Evolutionary conservation across 192 early-diverging fungal species (phyloP), one percentile per base, ranked within the genome.

Genomic region (Umbelopsis sp.): DNA sequence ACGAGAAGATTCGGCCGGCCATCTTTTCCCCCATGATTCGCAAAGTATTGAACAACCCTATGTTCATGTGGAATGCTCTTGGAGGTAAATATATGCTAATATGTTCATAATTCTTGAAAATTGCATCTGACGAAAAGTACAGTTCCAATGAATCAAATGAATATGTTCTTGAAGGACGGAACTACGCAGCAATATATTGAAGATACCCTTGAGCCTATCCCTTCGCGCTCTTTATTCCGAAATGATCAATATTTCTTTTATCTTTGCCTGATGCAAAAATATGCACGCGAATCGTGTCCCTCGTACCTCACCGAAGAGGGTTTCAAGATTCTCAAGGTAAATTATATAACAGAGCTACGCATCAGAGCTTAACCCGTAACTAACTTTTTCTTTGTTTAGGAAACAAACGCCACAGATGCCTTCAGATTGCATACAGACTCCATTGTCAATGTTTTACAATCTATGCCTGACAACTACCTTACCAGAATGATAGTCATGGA

Each of bases 211-310:
- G 94, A 95, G 67, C 91, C 92, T 18, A 87, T 94, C 46, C 78
- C 90, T 68, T 68, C 72, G 1, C 76, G 80, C 23, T 87, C 91
- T 0, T 79, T 82, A 37, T 87, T 94, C 71, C 80, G 80, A 35
- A 70, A 82, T 50, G 89, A 92, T 70, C 93, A 95, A 83, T 94
- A 94, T 82, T 95, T 95, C 78, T 95, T 92, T 80, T 90, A 91
- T 81, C 74, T 93, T 67, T 82, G 87, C 13, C 74, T 95, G 49
- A 88, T 87, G 78, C 87, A 86, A 68, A 83, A 86, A 51, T 94
- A 94, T 88, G 82, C 85, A 47, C 84, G 64, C 2, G 72, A 72
- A 23, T 91, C 88, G 69, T 88, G 86, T 67, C 94, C 94, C 0
- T 87, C 90, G 41, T 94, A 95, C 67, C 80, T 95, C 51, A 89